A percentile compares a stretch with the other conserved stretches of the same genome.
These are phyloP conservation scores for Rhodotorula toruloides DNA, from an alignment of 768 basidiomycete species.

Conservation along the genomic window DNA sequence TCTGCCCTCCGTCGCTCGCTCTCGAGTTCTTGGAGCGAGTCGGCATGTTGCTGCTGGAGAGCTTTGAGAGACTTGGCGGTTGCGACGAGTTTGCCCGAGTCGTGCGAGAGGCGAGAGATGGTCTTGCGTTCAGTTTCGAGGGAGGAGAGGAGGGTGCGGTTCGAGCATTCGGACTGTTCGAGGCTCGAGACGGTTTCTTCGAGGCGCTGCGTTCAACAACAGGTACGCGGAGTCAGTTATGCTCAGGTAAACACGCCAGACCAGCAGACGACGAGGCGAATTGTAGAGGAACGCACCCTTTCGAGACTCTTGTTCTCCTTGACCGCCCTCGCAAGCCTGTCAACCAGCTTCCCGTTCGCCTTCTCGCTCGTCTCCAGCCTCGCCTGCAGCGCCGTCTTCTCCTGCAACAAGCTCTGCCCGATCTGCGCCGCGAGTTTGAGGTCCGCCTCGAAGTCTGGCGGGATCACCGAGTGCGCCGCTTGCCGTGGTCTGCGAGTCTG, in stretches of 20 bases:
- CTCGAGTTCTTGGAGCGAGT: constrained; percentile 69
- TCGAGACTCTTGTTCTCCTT: constrained; percentile 62
- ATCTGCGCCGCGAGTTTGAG: constrained; percentile 50
- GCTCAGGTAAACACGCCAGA: background rate
- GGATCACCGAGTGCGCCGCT: background rate
- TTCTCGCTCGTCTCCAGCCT: constrained; percentile 52
- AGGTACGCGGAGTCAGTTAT: background rate
- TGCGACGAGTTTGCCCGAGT: constrained; percentile 65
- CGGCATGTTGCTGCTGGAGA: constrained; percentile 71
- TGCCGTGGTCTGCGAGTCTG: constrained; percentile 15
- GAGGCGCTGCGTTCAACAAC: constrained; percentile 55
- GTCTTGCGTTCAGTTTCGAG: constrained; percentile 66
- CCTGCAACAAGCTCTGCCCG: constrained; percentile 58
- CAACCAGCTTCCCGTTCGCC: constrained; percentile 45
- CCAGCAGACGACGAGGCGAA: background rate
- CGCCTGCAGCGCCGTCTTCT: constrained; percentile 68
- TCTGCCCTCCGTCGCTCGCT: constrained; percentile 63
- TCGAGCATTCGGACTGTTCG: constrained; percentile 74
- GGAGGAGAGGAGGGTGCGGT: constrained; percentile 66
- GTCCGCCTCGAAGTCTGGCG: constrained; percentile 29
- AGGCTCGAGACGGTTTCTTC: constrained; percentile 73
- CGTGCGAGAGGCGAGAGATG: constrained; percentile 63
- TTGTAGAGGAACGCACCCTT: constrained; percentile 54
- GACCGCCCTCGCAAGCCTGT: constrained; percentile 48
- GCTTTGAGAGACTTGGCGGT: constrained; percentile 63